Percentiles rank a stretch among this genome's conserved stretches.
Conservation (phyloP, 2,329 filamentous ascomycete genomes). For the Zymoseptoria brevis region DNA sequence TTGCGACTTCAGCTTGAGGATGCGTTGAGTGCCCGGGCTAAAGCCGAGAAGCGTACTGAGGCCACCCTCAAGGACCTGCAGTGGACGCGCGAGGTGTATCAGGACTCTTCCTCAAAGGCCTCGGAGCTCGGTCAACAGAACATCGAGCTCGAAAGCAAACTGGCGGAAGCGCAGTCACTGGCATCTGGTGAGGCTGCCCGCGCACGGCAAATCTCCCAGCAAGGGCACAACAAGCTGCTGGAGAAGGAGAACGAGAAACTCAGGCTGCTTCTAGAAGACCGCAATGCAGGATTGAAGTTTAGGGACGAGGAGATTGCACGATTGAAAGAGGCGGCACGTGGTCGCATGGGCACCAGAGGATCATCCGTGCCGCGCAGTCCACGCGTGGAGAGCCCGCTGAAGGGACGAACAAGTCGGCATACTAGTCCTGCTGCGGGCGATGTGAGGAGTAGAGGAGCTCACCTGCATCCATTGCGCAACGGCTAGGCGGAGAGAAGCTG, state of each 20-base stretch:
- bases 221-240: constrained; percentile 16
- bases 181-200: constrained; percentile 24
- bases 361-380: constrained; percentile 32
- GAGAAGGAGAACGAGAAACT: constrained; percentile 23
- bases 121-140: constrained; percentile 42
- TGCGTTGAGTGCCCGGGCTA: constrained; percentile 19
- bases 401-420: constrained; percentile 21
- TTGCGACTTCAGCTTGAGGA: constrained; percentile 17
- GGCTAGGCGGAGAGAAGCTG: background rate
- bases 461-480: constrained; percentile 19
- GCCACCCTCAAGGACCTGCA: constrained; percentile 43
- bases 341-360: constrained; percentile 30
- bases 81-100: constrained; percentile 53
- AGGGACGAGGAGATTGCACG: constrained; percentile 30
- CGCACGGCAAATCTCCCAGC: constrained; percentile 19
- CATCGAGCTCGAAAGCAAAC: constrained; percentile 36
- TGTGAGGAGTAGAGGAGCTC: constrained; percentile 6
- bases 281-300: constrained; percentile 23
- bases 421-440: constrained; percentile 25
- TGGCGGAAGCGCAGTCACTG: constrained; percentile 18
- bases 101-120: constrained; percentile 46
- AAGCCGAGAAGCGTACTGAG: constrained; percentile 26
- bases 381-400: constrained; percentile 25
- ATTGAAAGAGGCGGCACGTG: constrained; percentile 27
- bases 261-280: constrained; percentile 20